Percentiles rank a stretch among this genome's conserved stretches.
phyloP scores from a whole-genome alignment of 2,329 filamentous ascomycete genomes.

The Chrysoporthe deuterocubensis region DNA sequence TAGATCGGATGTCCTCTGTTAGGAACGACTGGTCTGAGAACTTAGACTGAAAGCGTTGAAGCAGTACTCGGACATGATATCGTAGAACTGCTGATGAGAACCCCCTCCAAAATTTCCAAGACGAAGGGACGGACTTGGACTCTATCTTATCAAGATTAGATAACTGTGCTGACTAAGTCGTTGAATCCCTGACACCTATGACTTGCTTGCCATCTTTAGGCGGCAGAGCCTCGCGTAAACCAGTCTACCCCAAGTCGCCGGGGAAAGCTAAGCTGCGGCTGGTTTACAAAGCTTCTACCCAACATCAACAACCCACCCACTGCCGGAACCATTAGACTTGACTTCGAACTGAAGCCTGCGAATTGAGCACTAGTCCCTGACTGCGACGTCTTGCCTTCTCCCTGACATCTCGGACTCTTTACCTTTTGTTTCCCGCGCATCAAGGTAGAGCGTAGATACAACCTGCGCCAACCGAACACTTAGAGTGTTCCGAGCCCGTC shows the following conservation, averaged over 20 bases:
- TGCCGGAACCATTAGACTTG: slow-evolving; percentile 14
- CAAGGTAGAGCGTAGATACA: slow-evolving; percentile 28
- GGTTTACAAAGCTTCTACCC: slow-evolving; percentile 30
- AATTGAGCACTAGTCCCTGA: neutral
- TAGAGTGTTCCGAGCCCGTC: slow-evolving; percentile 13
- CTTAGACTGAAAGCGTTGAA: neutral
- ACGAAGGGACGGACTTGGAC: slow-evolving; percentile 14
- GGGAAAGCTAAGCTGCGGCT: slow-evolving; percentile 30
- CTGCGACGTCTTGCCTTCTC: neutral
- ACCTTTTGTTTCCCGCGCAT: slow-evolving; percentile 35
- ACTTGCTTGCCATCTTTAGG: slow-evolving; percentile 34
- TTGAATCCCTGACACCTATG: slow-evolving; percentile 14
- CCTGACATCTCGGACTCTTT: slow-evolving; percentile 21
- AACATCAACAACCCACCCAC: slow-evolving; percentile 27
- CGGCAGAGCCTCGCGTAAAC: slow-evolving; percentile 44
- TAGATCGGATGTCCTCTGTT: neutral
- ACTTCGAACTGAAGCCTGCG: too few relatives aligned
- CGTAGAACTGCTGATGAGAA: neutral
- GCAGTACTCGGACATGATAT: neutral
- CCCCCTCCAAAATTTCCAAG: slow-evolving; percentile 26
- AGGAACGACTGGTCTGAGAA: neutral
- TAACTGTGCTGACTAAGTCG: slow-evolving; percentile 17
- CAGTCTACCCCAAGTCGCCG: neutral
- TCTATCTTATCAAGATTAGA: slow-evolving; percentile 30
- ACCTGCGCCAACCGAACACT: slow-evolving; percentile 19